Evolutionary conservation across 805 yeast genomes (phyloP).

Genomic region (Saccharomyces eubayanus): DNA sequence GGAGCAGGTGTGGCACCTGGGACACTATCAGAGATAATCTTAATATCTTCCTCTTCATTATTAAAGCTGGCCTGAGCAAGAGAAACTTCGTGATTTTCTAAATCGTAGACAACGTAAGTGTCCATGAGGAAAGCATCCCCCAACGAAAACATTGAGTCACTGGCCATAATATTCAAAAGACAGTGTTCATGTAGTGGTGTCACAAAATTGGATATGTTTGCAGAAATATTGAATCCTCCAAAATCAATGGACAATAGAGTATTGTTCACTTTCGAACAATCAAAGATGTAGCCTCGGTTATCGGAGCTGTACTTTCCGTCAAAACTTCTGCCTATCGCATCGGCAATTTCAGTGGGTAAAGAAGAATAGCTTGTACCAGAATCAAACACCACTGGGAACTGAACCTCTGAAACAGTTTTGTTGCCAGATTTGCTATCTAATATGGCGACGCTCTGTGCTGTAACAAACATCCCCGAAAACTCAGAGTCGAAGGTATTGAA

Average conservation of each 20-base stretch:
- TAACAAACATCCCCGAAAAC: conserved; percentile 9
- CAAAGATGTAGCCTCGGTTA: not conserved
- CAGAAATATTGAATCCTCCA: conserved; percentile 48
- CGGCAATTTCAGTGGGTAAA: conserved; percentile 30
- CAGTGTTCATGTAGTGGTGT: conserved; percentile 28
- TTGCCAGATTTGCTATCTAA: conserved; percentile 10
- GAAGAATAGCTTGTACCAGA: conserved; percentile 33
- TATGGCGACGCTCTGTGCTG: conserved; percentile 6
- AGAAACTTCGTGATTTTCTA: conserved; percentile 48
- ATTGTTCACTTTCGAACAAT: not conserved
- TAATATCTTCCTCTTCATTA: conserved; percentile 34
- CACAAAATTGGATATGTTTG: conserved; percentile 36
- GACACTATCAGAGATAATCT: conserved; percentile 36
- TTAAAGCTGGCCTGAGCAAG: conserved; percentile 39
- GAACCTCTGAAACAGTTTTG: not conserved
- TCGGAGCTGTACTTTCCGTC: conserved; percentile 23
- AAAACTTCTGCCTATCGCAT: conserved; percentile 27
- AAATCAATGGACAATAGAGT: conserved; percentile 42
- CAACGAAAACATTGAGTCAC: conserved; percentile 30
- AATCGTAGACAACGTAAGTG: conserved; percentile 60
- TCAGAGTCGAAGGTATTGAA: not conserved
- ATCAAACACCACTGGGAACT: conserved; percentile 30
- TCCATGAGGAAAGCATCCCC: conserved; percentile 62
- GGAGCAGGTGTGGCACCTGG: conserved; percentile 45
- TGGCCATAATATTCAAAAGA: conserved; percentile 35